Evolutionary conservation across 108 stramenopile species (phyloP), one percentile per base, ranked within the genome.

Genomic region (Nannochloropsis granulata): DNA sequence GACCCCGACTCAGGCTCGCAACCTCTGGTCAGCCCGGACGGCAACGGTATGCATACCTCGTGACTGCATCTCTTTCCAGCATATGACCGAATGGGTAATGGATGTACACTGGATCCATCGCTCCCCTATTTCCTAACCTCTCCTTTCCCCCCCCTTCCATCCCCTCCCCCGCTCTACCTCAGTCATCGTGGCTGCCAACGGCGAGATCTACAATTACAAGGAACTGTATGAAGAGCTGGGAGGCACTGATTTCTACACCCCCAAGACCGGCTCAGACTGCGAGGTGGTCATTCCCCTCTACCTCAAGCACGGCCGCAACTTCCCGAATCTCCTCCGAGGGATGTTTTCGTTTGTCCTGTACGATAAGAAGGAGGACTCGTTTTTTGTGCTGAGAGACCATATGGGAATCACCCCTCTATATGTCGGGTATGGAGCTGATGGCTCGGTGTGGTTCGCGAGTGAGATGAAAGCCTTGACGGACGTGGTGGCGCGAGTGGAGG

Each of bases 161-260:
- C 56, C 2, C 45, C 10, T 71, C n/a, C 56, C 56, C n/a, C 10
- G 5, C 56, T 71, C 56, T n/a, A 7, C 56, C 56, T n/a, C 56
- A 78, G 90, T 98, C 78, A 93, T 96, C 84, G 94, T 97, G 5
- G 96, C 96, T 16, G 97, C 95, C 79, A 98, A 98, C 89, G 98
- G 98, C 23, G 98, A 98, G 92, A 95, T 98, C 81, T 98, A 98
- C 94, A 98, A 98, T 91, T 97, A 95, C 94, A 94, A 94, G 91
- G 96, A 97, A 86, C 89, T 98, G 13, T 96, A 95, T 89, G 86
- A 89, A 13, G 80, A 83, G 7, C 90, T 95, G 23, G 86, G 91
- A 24, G 86, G 45, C 24, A 43, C 81, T 44, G 84, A 44, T 25
- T 80, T 80, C 82, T n/a, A 78, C 19, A 16, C 25, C 24, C 95